A percentile compares a stretch with the other conserved stretches of the same genome.
phyloP scores from a whole-genome alignment of 2,329 filamentous ascomycete species.

The Epichloe elymi region DNA sequence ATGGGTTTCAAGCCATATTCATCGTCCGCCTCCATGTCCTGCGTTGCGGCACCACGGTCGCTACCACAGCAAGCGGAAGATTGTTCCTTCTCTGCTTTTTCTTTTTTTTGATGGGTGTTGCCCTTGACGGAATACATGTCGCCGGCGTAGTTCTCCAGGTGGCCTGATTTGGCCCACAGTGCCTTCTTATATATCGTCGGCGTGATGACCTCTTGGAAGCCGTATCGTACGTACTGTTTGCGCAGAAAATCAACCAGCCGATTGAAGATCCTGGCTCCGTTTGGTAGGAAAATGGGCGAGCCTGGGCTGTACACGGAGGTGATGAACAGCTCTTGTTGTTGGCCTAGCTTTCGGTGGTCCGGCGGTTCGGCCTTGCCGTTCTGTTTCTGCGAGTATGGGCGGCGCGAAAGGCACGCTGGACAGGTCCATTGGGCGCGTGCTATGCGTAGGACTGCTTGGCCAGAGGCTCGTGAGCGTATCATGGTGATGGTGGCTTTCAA shows the following conservation, averaged over 20 bases:
- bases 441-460: conserved; percentile 7
- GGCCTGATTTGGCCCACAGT: conserved; percentile 74
- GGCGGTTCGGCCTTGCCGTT: conserved; percentile 21
- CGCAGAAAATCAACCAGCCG: conserved; percentile 70
- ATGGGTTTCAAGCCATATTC: conserved; percentile 82
- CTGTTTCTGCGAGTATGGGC: conserved; percentile 17
- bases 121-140: conserved; percentile 80
- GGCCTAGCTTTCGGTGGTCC: conserved; percentile 47
- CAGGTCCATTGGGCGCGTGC: conserved; percentile 19
- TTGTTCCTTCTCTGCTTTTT: not conserved
- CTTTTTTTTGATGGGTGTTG: conserved; percentile 18
- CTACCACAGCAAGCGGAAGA: conserved; percentile 20
- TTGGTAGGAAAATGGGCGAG: conserved; percentile 72
- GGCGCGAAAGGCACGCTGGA: conserved; percentile 16
- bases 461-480: conserved; percentile 16
- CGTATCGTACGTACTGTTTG: conserved; percentile 71
- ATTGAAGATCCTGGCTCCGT: conserved; percentile 73
- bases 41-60: conserved; percentile 9
- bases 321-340: conserved; percentile 64
- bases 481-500: conserved; percentile 10
- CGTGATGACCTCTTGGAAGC: conserved; percentile 79
- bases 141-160: conserved; percentile 80
- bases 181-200: conserved; percentile 85
- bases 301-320: conserved; percentile 71
- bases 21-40: conserved; percentile 45